phyloP scores from a whole-genome alignment of 495 filamentous ascomycete genomes.

The Neurospora sp. region DNA sequence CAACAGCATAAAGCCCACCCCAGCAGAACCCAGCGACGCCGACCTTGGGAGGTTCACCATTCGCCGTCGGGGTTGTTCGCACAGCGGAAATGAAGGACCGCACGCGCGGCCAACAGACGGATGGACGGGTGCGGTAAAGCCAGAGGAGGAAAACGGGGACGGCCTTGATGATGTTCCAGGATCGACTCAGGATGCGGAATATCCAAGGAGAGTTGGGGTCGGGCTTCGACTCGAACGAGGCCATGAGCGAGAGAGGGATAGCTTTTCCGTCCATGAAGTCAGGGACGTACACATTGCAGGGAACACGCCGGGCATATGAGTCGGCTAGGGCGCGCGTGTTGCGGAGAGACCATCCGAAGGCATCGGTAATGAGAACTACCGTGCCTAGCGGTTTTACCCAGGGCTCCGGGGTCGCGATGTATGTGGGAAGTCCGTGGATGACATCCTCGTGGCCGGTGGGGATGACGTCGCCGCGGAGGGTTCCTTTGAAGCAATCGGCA shows the following conservation, averaged over 20 bases:
- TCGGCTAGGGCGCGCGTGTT: constrained; percentile 47
- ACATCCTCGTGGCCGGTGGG: constrained; percentile 18
- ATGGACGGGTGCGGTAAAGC: constrained; percentile 23
- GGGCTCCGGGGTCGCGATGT: constrained; percentile 30
- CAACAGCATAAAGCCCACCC: constrained; percentile 44
- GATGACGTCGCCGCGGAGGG: constrained; percentile 15
- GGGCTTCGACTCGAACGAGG: constrained; percentile 5
- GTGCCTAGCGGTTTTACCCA: constrained; percentile 30
- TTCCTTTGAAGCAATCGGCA: constrained; percentile 22
- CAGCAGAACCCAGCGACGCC: constrained; percentile 50
- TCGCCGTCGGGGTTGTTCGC: constrained; percentile 19
- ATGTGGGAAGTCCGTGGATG: constrained; percentile 41
- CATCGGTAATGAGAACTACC: constrained; percentile 46
- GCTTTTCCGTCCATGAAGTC: constrained; percentile 49
- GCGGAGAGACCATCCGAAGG: constrained; percentile 47
- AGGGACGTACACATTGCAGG: constrained; percentile 43
- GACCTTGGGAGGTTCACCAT: constrained; percentile 14
- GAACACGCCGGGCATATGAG: constrained; percentile 37
- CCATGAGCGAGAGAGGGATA: constrained; percentile 12
- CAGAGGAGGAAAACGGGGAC: constrained; percentile 23
- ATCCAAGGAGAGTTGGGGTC: constrained; percentile 4
- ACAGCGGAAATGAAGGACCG: constrained; percentile 36
- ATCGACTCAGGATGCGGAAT: neutral
- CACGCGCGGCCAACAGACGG: constrained; percentile 33
- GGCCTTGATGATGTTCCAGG: constrained; percentile 1